Evolutionary conservation across 1,139 yeast genomes (phyloP), one percentile per base, ranked within the genome.

Genomic region (Diutina rugosa): DNA sequence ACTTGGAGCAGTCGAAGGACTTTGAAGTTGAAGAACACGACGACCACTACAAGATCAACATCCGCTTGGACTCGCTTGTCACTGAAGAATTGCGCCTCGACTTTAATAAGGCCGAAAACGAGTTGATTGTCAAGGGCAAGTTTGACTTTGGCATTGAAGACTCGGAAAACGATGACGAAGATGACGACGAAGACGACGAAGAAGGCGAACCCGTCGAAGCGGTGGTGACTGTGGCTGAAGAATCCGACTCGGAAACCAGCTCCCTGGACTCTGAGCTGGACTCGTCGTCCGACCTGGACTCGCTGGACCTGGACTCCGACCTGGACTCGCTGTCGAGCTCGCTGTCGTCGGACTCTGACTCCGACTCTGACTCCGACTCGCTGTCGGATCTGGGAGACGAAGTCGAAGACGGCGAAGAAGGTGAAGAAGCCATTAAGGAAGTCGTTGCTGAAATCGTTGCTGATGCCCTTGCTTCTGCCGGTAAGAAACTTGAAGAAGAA

Each of bases 61-160:
- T 76, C 59, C 71, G 80, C 64, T 73, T 76, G 57, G 80, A 80
- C 44, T 72, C 79, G 16, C 65, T 76, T 56, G 70, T 72, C 56
- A 72, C 71, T 63, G 78, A 76, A 55, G 78, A 74, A 61, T 67
- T 75, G 59, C 73, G 73, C 58, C 67, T 76, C 57, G 73, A 74
- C 58, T 76, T 74, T 64, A 67, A 71, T 62, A 76, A 74, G 64
- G 64, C 66, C 56, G 76, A 73, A 62, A 76, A 76, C 61, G 78
- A 76, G 63, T 72, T 76, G 61, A 68, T 74, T 48, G 68, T 76
- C 58, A 71, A 64, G 56, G 80, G 80, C 51, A 75, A 72, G 63
- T 71, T 76, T 61, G 69, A 73, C 64, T 69, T 72, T 58, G 69
- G 65, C 51, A 66, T 62, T 28, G 60, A 60, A 29, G 65, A 64